Evolutionary conservation across 306 rosid genomes (phyloP), one percentile per base, ranked within the genome.

Genomic region (Canavalia ensiformis): DNA sequence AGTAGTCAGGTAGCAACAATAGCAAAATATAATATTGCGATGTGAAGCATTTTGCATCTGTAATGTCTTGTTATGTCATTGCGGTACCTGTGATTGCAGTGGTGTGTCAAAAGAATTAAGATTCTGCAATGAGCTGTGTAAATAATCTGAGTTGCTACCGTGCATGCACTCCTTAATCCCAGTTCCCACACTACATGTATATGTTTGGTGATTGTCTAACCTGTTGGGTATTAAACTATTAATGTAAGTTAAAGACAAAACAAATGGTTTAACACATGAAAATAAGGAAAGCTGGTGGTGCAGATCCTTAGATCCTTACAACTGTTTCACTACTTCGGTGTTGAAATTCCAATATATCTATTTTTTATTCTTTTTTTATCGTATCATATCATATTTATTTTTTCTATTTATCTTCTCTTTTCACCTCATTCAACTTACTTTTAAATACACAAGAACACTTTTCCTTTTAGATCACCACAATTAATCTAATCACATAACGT

Each of bases 81-180:
- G 78, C 51, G 66, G 77, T 70, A 73, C 78, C 74, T 77, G 73
- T 72, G 58, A 31, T 69, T 74, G 73, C 75, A 55, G 74, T 74
- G 57, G 74, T 71, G 7, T 55, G 37, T 75, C 47, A 55, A 77
- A 57, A 34, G 67, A 66, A 30, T 66, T 35, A 58, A 39, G 77
- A 73, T 68, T 77, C 47, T 66, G 81, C 60, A 37, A 62, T 69
- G 68, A 63, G 65, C 65, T 2, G 3, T 69, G 91, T 79, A 83
- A 78, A 91, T 88, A 77, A 76, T 81, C 37, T 29, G 34, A 28
- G 39, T 25, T 72, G 41, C 55, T 18, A 51, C 39, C 6, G 64
- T 47, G 25, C 9, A 30, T 58, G 50, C 69, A 63, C 46, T 44
- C 2, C 62, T 41, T 59, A 18, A 18, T 18, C 25, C 25, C 25